Percentiles rank a stretch among this genome's conserved stretches.
Conservation (phyloP, 1,284 basidiomycete species). For the Melampsora abietis-canadensis region DNA sequence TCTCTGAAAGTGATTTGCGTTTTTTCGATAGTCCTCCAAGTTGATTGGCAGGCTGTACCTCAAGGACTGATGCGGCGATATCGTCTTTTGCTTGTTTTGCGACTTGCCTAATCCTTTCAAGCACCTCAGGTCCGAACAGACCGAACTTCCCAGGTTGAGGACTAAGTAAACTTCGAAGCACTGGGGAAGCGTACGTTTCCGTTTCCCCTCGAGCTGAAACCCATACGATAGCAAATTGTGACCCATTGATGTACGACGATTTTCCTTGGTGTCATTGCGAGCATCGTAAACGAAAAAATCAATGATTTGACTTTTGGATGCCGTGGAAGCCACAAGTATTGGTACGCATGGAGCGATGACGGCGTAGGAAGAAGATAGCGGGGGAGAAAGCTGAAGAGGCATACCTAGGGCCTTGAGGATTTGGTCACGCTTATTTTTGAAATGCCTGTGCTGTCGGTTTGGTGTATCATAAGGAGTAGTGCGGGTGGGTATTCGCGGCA, state of each 20-base stretch:
- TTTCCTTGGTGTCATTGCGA: conserved; percentile 44
- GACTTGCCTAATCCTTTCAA: conserved; percentile 40
- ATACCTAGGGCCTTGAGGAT: conserved; percentile 57
- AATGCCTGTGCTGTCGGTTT: conserved; percentile 58
- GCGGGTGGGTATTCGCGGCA: conserved; percentile 59
- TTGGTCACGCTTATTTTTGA: conserved; percentile 59
- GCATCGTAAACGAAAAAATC: conserved; percentile 5
- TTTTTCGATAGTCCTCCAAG: conserved; percentile 18
- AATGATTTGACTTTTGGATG: conserved; percentile 43
- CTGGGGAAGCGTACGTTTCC: conserved; percentile 59
- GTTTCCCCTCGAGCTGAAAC: conserved; percentile 58
- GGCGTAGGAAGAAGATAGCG: background rate
- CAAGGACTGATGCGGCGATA: background rate
- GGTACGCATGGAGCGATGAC: background rate
- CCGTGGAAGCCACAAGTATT: background rate
- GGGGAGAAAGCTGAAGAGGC: conserved; percentile 16
- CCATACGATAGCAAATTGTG: conserved; percentile 59
- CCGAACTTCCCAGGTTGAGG: conserved; percentile 15
- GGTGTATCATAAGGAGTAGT: conserved; percentile 59
- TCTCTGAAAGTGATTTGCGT: conserved; percentile 12
- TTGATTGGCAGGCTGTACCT: background rate
- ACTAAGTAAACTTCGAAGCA: conserved; percentile 45
- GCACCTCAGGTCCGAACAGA: conserved; percentile 44
- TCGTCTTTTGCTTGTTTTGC: conserved; percentile 45
- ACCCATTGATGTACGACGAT: conserved; percentile 58